Evolutionary conservation across 2,329 filamentous ascomycete genomes (phyloP), one percentile per base, ranked within the genome.

Genomic region (Botrytis byssoidea): DNA sequence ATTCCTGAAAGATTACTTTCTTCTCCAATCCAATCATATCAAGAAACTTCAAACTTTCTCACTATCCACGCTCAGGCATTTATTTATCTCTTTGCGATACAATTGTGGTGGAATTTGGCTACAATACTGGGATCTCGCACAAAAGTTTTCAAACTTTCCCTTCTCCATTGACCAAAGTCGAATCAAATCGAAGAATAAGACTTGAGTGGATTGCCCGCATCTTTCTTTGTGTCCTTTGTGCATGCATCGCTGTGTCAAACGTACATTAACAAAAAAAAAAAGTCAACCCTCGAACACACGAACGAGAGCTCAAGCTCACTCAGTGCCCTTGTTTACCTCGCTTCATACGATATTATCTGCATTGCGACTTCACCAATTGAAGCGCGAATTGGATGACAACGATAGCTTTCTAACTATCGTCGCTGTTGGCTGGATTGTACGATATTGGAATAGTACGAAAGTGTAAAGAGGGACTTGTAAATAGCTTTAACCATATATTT

Each of bases 41-140:
- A 44, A 35, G 29, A 70, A 25, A 14, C n/a, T 70, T 61, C 25
- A 68, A 22, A 22, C 44, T 55, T 55, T 51, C 32, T 42, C 25
- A 37, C 66, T 10, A 25, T 40, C 63, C 55, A 60, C 57, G 68
- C 68, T 63, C 57, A 70, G 68, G 68, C 57, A 63, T 18, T 61
- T 18, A 40, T 3, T n/a, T n/a, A n/a, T 42, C 60, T 18, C 9
- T 20, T 32, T 32, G 40, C 61, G n/a, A 65, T 65, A 42, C 40
- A 42, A 46, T 46, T 20, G 42, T 14, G 25, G 40, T 65, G 61
- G 40, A 25, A 46, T 65, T 65, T 29, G 40, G 61, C 51, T 29
- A 22, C 8, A 29, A 18, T 32, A 4, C 60, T 29, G 25, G n/a
- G 25, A 44, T 40, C 61, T 40, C 25, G 37, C 61, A 44, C 35